Conservation (phyloP, 768 basidiomycete species). For the Trichaptum fuscoviolaceum region DNA sequence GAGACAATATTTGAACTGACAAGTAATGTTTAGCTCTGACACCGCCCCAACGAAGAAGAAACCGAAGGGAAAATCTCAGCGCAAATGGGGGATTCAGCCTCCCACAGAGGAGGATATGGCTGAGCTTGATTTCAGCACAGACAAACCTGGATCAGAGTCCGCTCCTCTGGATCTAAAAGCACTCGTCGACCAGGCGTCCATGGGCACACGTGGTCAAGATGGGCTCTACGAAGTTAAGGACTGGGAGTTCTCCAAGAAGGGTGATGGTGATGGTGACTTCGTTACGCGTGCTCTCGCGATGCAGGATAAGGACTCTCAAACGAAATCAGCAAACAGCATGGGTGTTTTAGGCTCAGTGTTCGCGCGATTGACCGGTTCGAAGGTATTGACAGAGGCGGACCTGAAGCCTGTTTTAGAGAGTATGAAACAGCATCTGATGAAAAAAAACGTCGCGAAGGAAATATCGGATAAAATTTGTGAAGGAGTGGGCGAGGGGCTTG, state of each 20-base stretch:
- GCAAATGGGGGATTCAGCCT: conserved; percentile 88
- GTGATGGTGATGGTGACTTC: conserved; percentile 39
- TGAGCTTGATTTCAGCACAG: conserved; percentile 79
- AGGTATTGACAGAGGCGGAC: conserved; percentile 76
- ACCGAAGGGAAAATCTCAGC: conserved; percentile 61
- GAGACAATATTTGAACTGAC: not conserved
- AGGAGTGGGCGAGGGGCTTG: conserved; percentile 82
- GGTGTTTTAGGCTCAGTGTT: conserved; percentile 76
- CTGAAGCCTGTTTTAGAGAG: conserved; percentile 82
- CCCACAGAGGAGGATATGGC: conserved; percentile 89
- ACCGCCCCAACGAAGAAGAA: conserved; percentile 41
- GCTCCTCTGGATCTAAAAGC: conserved; percentile 45
- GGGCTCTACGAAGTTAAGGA: conserved; percentile 71
- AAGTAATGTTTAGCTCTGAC: conserved; percentile 44
- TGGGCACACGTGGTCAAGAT: conserved; percentile 72
- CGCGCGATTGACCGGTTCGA: conserved; percentile 80
- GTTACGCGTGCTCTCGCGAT: conserved; percentile 56
- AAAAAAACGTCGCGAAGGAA: conserved; percentile 96
- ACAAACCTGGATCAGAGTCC: conserved; percentile 35
- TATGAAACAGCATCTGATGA: conserved; percentile 98
- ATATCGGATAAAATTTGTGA: conserved; percentile 95
- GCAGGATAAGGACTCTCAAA: conserved; percentile 23
- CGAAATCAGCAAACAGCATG: conserved; percentile 38
- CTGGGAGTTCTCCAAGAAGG: conserved; percentile 67
- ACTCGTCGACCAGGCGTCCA: conserved; percentile 63